Evolutionary conservation across 1,139 yeast genomes (phyloP).

Genomic region (Hansenula sp.): DNA sequence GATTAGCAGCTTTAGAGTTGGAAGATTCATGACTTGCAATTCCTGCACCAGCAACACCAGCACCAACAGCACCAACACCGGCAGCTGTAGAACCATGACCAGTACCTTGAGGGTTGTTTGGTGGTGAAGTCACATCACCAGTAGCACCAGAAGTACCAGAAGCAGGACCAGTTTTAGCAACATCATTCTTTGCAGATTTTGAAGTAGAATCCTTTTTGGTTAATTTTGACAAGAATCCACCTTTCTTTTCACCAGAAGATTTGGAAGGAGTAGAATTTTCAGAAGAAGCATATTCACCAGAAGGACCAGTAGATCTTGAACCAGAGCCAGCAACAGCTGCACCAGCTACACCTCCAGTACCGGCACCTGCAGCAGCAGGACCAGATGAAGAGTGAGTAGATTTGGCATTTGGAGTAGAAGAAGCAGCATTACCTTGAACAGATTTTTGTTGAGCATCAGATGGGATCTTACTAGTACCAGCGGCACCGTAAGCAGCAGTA

Average conservation of each 20-base stretch:
- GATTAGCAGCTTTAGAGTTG: not conserved
- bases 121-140: constrained; percentile 18
- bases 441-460: not conserved
- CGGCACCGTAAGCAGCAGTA: not conserved
- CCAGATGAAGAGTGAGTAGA: too few species aligned
- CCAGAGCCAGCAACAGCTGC: not conserved
- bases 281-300: not conserved
- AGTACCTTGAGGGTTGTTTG: too few species aligned
- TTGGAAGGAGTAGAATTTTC: constrained; percentile 21
- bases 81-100: too few species aligned
- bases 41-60: not conserved
- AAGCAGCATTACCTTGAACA: not conserved
- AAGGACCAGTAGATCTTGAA: not conserved
- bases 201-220: constrained; percentile 9
- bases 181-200: constrained; percentile 13
- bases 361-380: not conserved
- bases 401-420: constrained; percentile 17
- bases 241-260: constrained; percentile 13
- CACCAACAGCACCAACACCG: too few species aligned
- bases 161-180: constrained; percentile 11
- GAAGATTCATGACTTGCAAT: too few species aligned
- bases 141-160: constrained; percentile 22
- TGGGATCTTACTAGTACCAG: not conserved
- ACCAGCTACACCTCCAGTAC: not conserved
- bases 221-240: constrained; percentile 4